phyloP scores from a whole-genome alignment of 352 stramenopile genomes.

The Nothophytophthora sp. region DNA sequence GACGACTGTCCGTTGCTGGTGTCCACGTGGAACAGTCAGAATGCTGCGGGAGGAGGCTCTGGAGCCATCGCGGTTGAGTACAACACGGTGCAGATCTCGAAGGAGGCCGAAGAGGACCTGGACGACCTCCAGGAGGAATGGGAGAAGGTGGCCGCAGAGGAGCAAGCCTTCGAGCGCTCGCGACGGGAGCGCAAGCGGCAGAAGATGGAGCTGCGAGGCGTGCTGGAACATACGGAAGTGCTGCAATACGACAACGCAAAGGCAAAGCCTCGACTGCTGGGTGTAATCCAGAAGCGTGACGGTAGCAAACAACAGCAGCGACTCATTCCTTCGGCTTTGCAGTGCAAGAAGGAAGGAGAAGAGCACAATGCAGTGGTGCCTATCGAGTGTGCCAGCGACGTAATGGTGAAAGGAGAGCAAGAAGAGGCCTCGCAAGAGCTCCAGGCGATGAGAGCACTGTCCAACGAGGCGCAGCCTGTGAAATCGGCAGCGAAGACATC shows the following conservation, averaged over 20 bases:
- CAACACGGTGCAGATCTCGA: constrained; percentile 83
- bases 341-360: background rate
- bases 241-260: constrained; percentile 53
- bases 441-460: constrained; percentile 27
- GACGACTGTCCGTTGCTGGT: constrained; percentile 74
- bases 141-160: constrained; percentile 56
- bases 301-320: constrained; percentile 11
- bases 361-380: constrained; percentile 23
- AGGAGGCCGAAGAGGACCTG: constrained; percentile 78
- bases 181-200: constrained; percentile 47
- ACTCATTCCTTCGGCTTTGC: constrained; percentile 6
- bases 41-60: constrained; percentile 28
- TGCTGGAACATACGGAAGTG: constrained; percentile 64
- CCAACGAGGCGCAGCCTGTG: constrained; percentile 28
- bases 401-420: constrained; percentile 34
- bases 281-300: constrained; percentile 46
- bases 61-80: constrained; percentile 47
- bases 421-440: constrained; percentile 19
- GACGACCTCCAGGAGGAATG: constrained; percentile 72
- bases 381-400: constrained; percentile 11
- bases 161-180: constrained; percentile 56
- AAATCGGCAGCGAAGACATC: constrained; percentile 8
- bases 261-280: constrained; percentile 44
- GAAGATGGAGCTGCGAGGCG: constrained; percentile 51
- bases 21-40: constrained; percentile 65